These are phyloP conservation scores for Penium margaritaceum DNA, from an alignment of 139 green algal species.

Conservation along the genomic window DNA sequence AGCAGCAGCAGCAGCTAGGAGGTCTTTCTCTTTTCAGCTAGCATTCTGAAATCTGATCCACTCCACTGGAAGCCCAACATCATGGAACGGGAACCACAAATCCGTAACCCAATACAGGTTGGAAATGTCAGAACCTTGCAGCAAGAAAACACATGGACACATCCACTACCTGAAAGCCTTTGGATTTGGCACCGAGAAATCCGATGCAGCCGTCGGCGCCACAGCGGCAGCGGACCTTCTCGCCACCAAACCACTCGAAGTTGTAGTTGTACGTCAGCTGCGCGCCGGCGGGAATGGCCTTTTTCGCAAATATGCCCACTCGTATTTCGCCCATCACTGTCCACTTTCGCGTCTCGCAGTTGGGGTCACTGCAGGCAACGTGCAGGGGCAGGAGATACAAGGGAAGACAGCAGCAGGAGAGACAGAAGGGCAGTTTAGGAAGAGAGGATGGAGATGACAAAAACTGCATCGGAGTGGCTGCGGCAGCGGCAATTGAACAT, in stretches of 20 bases:
- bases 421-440: no score
- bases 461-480: no score
- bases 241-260: constrained; percentile 42
- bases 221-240: constrained; percentile 43
- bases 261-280: constrained; percentile 73
- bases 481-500: no score
- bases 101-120: not conserved
- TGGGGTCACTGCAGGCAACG: constrained; percentile 71
- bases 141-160: no score
- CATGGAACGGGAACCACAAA: not conserved
- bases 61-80: no score
- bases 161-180: constrained; percentile 26
- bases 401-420: not conserved
- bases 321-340: constrained; percentile 84
- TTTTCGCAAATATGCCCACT: constrained; percentile 80
- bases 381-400: no score
- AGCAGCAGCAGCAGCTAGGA: not conserved
- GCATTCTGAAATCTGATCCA: no score
- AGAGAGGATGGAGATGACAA: not conserved
- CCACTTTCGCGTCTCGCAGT: constrained; percentile 99
- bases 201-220: constrained; percentile 27
- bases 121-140: no score
- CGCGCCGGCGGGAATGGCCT: constrained; percentile 59
- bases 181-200: constrained; percentile 45
- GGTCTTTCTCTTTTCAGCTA: no score